Evolutionary conservation across 345 rosid genomes (phyloP).

Genomic region (Gossypium raimondii): DNA sequence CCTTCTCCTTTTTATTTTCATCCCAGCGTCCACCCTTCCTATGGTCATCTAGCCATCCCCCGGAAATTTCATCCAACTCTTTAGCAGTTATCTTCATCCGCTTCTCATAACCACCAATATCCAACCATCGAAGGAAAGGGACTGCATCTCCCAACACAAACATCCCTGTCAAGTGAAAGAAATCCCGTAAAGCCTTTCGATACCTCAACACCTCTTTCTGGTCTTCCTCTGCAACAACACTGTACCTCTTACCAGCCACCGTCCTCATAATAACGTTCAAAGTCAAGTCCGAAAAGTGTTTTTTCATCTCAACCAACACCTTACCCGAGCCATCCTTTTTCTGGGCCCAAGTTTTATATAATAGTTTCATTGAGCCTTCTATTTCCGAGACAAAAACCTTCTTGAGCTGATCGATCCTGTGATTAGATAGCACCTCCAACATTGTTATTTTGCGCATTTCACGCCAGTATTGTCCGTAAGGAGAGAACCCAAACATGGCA

Average conservation of each 20-base stretch:
- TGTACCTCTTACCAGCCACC: conserved; percentile 33
- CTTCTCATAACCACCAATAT: conserved; percentile 37
- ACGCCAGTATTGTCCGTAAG: conserved; percentile 39
- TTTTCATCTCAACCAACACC: conserved; percentile 26
- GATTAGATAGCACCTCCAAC: conserved; percentile 27
- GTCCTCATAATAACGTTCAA: conserved; percentile 32
- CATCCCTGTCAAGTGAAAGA: conserved; percentile 19
- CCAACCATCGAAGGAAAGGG: conserved; percentile 34
- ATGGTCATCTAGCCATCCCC: conserved; percentile 29
- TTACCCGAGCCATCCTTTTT: neutral
- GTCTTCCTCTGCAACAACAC: conserved; percentile 14
- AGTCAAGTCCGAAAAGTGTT: conserved; percentile 30
- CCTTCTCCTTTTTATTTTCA: conserved; percentile 4
- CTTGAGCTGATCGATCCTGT: conserved; percentile 26
- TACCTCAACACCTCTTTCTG: conserved; percentile 16
- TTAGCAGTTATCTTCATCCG: conserved; percentile 29
- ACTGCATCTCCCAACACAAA: conserved; percentile 27
- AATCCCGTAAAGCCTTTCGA: conserved; percentile 15
- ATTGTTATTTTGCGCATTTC: conserved; percentile 34
- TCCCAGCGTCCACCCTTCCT: neutral
- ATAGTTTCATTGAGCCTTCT: conserved; percentile 10
- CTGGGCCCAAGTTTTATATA: conserved; percentile 22
- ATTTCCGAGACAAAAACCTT: conserved; percentile 26
- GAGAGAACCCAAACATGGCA: conserved; percentile 29
- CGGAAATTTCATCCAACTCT: conserved; percentile 21